Base-by-base conservation (phyloP, 495 filamentous ascomycete species). In the Aspergillus sparsus region DNA sequence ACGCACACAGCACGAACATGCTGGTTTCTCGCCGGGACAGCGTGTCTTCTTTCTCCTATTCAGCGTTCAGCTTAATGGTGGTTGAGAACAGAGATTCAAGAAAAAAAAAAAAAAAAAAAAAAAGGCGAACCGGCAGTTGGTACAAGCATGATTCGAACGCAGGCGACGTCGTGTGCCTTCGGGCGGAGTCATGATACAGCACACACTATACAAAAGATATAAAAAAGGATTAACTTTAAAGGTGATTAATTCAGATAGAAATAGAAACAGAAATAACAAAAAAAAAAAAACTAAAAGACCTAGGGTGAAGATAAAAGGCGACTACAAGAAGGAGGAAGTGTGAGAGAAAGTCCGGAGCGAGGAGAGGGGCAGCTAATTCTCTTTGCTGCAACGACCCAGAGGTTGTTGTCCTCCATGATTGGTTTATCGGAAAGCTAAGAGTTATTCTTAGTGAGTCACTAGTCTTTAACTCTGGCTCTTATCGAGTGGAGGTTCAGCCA, bases 21-120 rank as follows among this genome's bases (percentile, higher is more conserved):
- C 63, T 10, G 77, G 77, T 52, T 72, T 77, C 60, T 80, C 77
- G 7, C 75, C 77, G 2, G 77, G 77, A 62, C 77, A 80, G 18
- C 77, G 74, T 11, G 69, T 77, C 55, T 80, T 80, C 64, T 80
- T 79, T 56, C 77, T 62, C 66, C 76, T 79, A 41, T 45, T 55
- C 34, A 9, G 34, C 49, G 11, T 56, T 60, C n/a, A 67, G 49
- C 34, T 16, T 6, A 36, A 21, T 7, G 49, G 9, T 8, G 12
- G 35, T 39, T 27, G 21, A 27, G 21, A 27, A 27, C 3, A 3
- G 21, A 27, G 21, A 27, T 27, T 27, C 3, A 27, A 27, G 3
- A 27, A 27, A 27, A 0, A 10, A 34, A 10, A 34, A 7, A 21
- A 11, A 10, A 15, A 8, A 16, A 39, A n/a, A 47, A 56, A 44